Evolutionary conservation across 208 protist genomes (phyloP), one percentile per base, ranked within the genome.

Genomic region (Wallacemonas sp.): DNA sequence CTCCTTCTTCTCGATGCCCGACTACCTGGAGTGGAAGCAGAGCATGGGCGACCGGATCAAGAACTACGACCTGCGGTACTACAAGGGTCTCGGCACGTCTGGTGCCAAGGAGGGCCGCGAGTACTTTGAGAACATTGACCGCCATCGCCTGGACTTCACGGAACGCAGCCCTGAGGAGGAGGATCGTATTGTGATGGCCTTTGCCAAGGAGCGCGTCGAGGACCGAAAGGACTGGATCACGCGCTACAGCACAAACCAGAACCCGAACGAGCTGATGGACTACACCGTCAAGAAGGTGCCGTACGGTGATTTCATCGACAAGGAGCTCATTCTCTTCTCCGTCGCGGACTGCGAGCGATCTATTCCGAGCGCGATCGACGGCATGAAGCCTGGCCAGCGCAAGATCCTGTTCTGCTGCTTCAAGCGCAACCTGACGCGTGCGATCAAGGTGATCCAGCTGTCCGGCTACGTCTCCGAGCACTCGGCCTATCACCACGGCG

Each of bases 351-450:
- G 96, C 83, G 95, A 97, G 70, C 83, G 95, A 17, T 95, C 92
- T 29, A 98, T 98, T 64, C 95, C 95, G 36, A 96, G 90, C 70
- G 78, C 87, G 24, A 81, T 99, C 0, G 99, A 99, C 79, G 99
- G 99, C 27, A 87, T 99, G 43, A 99, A 99, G 74, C 99, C 99
- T 4, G 97, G 95, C 0, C 99, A 99, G 72, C 84, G 99, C 49
- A 99, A 99, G 76, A 99, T 99, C 38, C 69, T 99, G 27, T 99
- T 98, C 74, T 80, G 83, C n/a, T 99, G 96, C 75, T 99, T 99
- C 77, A 99, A 99, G 87, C 90, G 98, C 47, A 99, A 99, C 48
- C 81, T 99, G 2, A 96, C 77, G 46, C 83, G 93, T n/a, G 98
- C 99, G 11, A 96, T 99, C 67, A 99, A 99, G 81, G 99, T 99